phyloP scores from a whole-genome alignment of 2,329 filamentous ascomycete species.

The Basipetospora chlamydospora region DNA sequence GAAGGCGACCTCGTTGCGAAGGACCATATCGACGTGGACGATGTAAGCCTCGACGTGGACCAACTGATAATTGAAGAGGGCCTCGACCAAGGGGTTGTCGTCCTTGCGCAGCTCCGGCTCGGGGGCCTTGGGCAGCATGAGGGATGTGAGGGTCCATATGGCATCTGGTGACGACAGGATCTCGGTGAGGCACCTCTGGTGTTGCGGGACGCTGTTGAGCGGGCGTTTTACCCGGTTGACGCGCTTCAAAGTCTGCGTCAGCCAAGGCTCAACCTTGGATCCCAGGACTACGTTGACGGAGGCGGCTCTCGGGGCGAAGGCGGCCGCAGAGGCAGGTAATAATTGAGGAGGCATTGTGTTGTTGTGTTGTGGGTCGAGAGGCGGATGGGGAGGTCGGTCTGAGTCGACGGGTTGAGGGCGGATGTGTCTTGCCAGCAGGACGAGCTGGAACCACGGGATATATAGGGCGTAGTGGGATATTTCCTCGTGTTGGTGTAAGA shows the following conservation, averaged over 20 bases:
- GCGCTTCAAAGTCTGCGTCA: constrained; percentile 91
- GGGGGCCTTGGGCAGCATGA: constrained; percentile 84
- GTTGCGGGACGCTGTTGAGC: constrained; percentile 90
- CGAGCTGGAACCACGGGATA: not conserved
- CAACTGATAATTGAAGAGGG: constrained; percentile 83
- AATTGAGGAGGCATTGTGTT: constrained; percentile 74
- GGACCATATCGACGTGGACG: constrained; percentile 97
- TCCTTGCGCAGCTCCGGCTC: constrained; percentile 75
- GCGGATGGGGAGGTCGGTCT: not conserved
- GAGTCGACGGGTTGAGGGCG: not conserved
- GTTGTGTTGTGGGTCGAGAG: constrained; percentile 4
- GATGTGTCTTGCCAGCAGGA: not conserved
- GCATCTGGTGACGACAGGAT: constrained; percentile 78
- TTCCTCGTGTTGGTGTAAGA: not conserved
- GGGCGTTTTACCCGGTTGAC: constrained; percentile 95
- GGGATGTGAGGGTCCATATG: constrained; percentile 85
- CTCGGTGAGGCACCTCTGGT: constrained; percentile 90
- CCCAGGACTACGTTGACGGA: constrained; percentile 90
- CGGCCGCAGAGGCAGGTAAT: constrained; percentile 85
- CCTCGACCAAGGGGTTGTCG: constrained; percentile 67
- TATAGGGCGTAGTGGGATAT: constrained; percentile 1
- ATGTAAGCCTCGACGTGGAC: constrained; percentile 94
- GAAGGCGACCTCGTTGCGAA: constrained; percentile 93
- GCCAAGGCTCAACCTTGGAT: constrained; percentile 87
- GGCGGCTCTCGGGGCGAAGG: constrained; percentile 80